Evolutionary conservation across 192 early-diverging fungal species (phyloP).

Genomic region (Hyaloraphidium curvatum): DNA sequence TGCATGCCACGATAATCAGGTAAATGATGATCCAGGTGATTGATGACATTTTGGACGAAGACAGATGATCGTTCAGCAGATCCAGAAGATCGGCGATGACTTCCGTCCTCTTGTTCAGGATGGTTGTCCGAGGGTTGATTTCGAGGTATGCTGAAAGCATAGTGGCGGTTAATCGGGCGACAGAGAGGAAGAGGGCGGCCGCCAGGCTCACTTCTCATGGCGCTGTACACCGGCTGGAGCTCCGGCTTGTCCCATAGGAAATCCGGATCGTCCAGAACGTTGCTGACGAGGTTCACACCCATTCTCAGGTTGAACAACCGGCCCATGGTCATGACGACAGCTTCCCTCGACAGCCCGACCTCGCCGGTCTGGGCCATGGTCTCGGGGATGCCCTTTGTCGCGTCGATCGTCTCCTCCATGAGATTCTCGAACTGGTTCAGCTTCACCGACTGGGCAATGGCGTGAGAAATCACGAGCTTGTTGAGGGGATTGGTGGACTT

Average conservation of each 20-base stretch:
- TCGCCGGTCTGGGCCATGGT: constrained; percentile 85
- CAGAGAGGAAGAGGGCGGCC: background rate
- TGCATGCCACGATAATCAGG: constrained; percentile 27
- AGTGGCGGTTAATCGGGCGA: background rate
- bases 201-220: background rate
- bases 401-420: constrained; percentile 81
- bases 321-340: constrained; percentile 4
- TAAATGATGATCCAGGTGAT: constrained; percentile 44
- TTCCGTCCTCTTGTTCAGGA: constrained; percentile 78
- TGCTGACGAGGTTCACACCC: constrained; percentile 74
- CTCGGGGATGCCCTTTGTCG: constrained; percentile 73
- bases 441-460: constrained; percentile 86
- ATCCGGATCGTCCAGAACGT: constrained; percentile 81
- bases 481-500: constrained; percentile 65
- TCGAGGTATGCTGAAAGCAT: constrained; percentile 17
- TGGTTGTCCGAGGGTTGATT: constrained; percentile 66
- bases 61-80: constrained; percentile 89
- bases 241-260: constrained; percentile 80
- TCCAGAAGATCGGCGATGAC: constrained; percentile 82
- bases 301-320: constrained; percentile 67
- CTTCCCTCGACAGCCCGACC: constrained; percentile 53
- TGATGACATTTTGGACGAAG: constrained; percentile 42
- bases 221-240: constrained; percentile 36
- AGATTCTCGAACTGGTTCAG: constrained; percentile 79
- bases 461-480: constrained; percentile 89